phyloP scores from a whole-genome alignment of 2,329 filamentous ascomycete species.

The Epichloe baconii region DNA sequence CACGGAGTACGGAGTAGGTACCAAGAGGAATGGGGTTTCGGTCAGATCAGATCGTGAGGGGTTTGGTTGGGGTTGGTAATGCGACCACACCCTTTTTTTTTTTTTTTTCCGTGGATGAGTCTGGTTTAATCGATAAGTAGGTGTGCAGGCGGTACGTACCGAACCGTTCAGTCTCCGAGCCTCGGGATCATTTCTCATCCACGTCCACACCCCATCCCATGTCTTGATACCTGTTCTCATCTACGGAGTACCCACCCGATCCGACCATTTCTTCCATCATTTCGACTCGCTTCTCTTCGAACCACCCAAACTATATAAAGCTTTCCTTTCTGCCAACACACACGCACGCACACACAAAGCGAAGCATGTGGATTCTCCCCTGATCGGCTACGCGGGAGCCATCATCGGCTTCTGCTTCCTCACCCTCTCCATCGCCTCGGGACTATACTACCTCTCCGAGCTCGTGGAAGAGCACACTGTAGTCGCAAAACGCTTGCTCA shows the following conservation, averaged over 20 bases:
- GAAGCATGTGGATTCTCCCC: conserved; percentile 87
- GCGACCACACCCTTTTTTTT: neutral
- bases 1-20: too few relatives aligned
- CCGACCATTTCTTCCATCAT: too few relatives aligned
- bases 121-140: conserved; percentile 9
- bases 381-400: conserved; percentile 81
- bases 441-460: conserved; percentile 95
- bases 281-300: neutral
- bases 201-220: neutral
- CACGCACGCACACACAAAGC: too few relatives aligned
- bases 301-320: neutral
- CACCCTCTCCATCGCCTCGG: conserved; percentile 92
- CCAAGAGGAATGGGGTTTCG: too few relatives aligned
- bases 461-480: conserved; percentile 97
- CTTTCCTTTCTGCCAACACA: neutral
- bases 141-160: neutral
- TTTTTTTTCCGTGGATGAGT: neutral
- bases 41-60: neutral
- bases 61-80: neutral
- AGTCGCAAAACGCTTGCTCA: conserved; percentile 75
- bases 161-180: too few relatives aligned
- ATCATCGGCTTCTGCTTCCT: conserved; percentile 85
- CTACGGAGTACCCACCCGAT: too few relatives aligned
- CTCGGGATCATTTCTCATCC: neutral
- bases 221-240: too few relatives aligned